Conservation (phyloP, 495 filamentous ascomycete species). For the Terfezia claveryi region DNA sequence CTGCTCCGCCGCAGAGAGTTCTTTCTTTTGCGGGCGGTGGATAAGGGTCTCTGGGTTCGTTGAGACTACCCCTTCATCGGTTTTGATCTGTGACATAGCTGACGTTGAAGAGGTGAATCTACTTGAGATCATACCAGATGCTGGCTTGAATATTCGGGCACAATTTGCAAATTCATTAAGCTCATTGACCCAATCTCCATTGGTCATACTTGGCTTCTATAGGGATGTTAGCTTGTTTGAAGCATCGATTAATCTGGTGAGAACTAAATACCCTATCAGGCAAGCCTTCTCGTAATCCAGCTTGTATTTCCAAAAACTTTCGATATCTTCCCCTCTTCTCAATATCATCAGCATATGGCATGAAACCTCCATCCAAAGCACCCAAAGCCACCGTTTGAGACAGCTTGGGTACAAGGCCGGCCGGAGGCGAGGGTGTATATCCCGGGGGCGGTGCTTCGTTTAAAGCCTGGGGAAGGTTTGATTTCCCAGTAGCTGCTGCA, state of each 20-base stretch:
- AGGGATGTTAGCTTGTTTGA: slow-evolving; percentile 1
- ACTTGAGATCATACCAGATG: slow-evolving; percentile 76
- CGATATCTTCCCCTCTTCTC: slow-evolving; percentile 58
- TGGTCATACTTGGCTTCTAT: slow-evolving; percentile 27
- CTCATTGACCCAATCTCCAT: slow-evolving; percentile 60
- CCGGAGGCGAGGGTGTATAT: slow-evolving; percentile 6
- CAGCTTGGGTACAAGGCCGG: slow-evolving; percentile 43
- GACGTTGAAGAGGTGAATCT: slow-evolving; percentile 62
- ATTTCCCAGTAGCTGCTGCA: slow-evolving; percentile 49
- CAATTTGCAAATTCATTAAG: slow-evolving; percentile 71
- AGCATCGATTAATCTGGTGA: neutral
- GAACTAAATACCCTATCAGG: slow-evolving; percentile 30
- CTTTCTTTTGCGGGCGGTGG: slow-evolving; percentile 31
- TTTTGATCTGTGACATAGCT: slow-evolving; percentile 23
- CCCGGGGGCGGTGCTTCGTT: slow-evolving; percentile 32
- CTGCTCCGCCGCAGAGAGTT: slow-evolving; percentile 57
- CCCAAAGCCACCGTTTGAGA: slow-evolving; percentile 51
- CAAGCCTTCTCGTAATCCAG: slow-evolving; percentile 36
- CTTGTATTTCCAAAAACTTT: slow-evolving; percentile 54
- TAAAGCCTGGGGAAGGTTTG: slow-evolving; percentile 52
- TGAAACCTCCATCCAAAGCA: slow-evolving; percentile 55
- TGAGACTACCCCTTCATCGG: slow-evolving; percentile 11
- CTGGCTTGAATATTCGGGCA: slow-evolving; percentile 79
- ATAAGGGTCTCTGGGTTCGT: slow-evolving; percentile 26
- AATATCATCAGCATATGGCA: slow-evolving; percentile 70